Evolutionary conservation across 306 rosid genomes (phyloP).

Genomic region (Bauhinia variegata): DNA sequence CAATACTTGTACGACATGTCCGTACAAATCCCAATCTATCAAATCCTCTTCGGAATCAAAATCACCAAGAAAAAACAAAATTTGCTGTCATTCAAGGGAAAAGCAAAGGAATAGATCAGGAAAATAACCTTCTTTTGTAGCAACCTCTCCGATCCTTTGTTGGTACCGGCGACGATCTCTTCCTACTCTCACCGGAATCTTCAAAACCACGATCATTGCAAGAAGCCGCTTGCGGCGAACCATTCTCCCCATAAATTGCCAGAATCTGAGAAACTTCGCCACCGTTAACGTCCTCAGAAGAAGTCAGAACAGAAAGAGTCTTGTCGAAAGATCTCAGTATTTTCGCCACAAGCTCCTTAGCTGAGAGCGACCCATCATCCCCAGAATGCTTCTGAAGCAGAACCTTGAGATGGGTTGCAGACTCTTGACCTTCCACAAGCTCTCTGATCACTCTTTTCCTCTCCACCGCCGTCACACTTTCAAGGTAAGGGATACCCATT

Average conservation of each 20-base stretch:
- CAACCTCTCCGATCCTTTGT: slow-evolving; percentile 64
- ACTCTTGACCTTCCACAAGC: slow-evolving; percentile 49
- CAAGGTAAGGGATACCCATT: slow-evolving; percentile 40
- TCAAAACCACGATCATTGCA: slow-evolving; percentile 49
- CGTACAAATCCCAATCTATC: slow-evolving; percentile 38
- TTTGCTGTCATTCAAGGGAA: neutral
- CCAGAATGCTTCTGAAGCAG: slow-evolving; percentile 40
- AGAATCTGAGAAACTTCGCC: slow-evolving; percentile 10
- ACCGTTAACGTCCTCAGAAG: neutral
- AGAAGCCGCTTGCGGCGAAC: slow-evolving; percentile 34
- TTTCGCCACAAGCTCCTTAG: slow-evolving; percentile 39
- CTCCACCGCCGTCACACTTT: neutral
- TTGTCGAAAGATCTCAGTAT: slow-evolving; percentile 46
- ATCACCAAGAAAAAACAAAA: neutral
- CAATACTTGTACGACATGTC: slow-evolving; percentile 1
- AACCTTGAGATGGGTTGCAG: slow-evolving; percentile 51
- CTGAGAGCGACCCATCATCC: slow-evolving; percentile 30
- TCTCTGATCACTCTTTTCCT: slow-evolving; percentile 26
- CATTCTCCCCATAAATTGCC: slow-evolving; percentile 26
- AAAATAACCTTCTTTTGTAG: slow-evolving; percentile 72
- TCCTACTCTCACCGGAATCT: slow-evolving; percentile 51
- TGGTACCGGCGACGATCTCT: slow-evolving; percentile 29
- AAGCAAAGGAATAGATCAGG: slow-evolving; percentile 6
- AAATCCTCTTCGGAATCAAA: slow-evolving; percentile 13
- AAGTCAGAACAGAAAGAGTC: slow-evolving; percentile 52